Evolutionary conservation across 2,329 filamentous ascomycete genomes (phyloP).

Genomic region (Tolypocladium capitatum): DNA sequence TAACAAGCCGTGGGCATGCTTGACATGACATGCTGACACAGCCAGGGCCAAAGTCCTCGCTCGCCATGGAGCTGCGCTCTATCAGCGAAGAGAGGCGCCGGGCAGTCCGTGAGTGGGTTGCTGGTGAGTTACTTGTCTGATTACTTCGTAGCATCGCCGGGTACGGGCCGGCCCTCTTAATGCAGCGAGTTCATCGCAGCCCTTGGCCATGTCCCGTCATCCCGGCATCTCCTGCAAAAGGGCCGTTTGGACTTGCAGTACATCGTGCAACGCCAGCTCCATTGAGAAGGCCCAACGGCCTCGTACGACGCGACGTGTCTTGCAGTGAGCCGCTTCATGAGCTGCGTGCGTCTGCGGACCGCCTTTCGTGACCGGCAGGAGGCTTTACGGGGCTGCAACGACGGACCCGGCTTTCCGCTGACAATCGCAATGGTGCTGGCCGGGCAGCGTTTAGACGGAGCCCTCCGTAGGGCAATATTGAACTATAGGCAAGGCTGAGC

Average conservation of each 20-base stretch:
- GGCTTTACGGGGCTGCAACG: background rate
- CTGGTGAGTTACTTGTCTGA: background rate
- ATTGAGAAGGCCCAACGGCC: background rate
- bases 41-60: background rate
- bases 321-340: background rate
- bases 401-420: background rate
- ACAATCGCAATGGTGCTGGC: background rate
- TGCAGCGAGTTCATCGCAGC: background rate
- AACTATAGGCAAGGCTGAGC: background rate
- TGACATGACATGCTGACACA: too few species aligned
- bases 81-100: background rate
- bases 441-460: background rate
- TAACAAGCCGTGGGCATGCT: too few species aligned
- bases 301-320: background rate
- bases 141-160: too few species aligned
- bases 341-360: background rate
- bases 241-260: too few species aligned
- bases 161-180: background rate
- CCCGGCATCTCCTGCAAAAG: too few species aligned
- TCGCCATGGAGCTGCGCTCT: background rate
- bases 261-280: too few species aligned
- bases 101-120: background rate
- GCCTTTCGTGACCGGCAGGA: background rate
- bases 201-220: background rate
- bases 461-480: background rate